phyloP scores from a whole-genome alignment of 805 yeast species.

The Ogataea nitratoaversa region DNA sequence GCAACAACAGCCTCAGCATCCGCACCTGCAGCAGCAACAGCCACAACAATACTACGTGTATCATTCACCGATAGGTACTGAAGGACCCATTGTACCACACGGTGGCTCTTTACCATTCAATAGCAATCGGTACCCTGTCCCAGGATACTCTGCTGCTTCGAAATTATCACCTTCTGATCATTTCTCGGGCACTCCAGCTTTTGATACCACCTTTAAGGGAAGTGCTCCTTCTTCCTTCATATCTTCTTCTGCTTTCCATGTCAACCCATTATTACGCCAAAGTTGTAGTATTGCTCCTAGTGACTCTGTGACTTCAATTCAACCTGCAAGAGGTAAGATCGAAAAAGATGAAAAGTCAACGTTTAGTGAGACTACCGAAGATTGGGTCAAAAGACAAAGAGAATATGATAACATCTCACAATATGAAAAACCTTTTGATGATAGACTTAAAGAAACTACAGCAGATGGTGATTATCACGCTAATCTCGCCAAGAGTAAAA shows the following conservation, averaged over 20 bases:
- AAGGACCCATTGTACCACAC: neutral
- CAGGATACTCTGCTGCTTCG: neutral
- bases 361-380: slow-evolving; percentile 16
- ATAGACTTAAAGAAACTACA: no score
- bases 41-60: neutral
- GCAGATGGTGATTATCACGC: no score
- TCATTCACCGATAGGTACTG: neutral
- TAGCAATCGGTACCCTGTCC: neutral
- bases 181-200: no score
- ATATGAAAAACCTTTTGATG: no score
- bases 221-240: no score
- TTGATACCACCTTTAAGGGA: no score
- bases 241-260: no score
- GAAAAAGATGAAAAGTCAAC: neutral
- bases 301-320: slow-evolving; percentile 14
- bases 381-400: slow-evolving; percentile 23
- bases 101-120: neutral
- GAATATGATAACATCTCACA: slow-evolving; percentile 2
- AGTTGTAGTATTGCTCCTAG: slow-evolving; percentile 10
- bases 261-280: no score
- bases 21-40: neutral
- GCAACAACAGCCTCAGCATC: no score
- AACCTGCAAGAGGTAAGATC: slow-evolving; percentile 1
- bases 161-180: no score
- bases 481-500: no score